Evolutionary conservation across 2,329 filamentous ascomycete species (phyloP), one percentile per base, ranked within the genome.

Genomic region (Penicillium capsulatum): DNA sequence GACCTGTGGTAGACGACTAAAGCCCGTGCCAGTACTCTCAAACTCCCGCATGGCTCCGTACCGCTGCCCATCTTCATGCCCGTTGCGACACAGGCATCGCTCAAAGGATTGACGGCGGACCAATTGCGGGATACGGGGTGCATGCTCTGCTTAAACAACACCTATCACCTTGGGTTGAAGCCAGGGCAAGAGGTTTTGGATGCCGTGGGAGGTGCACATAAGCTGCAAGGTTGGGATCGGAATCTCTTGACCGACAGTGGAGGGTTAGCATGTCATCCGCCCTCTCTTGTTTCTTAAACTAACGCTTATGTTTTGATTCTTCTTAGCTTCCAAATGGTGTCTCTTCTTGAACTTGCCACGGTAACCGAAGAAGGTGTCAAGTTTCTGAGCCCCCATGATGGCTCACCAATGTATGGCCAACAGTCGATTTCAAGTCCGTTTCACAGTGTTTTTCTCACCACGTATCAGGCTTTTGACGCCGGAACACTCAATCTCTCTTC

Each of bases 21-120:
- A 74, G 92, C 92, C 17, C 85, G 92, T 53, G 92, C 92, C 34
- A 92, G 92, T 37, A 81, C 80, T 43, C 75, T 98, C 38, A 84
- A 83, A 33, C 81, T 98, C 17, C 91, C 92, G 35, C 94, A 98
- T 79, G 92, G 92, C 42, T 76, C 84, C 1, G 90, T 98, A 17
- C 80, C 85, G 55, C 78, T 97, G 19, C 92, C 94, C 6, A 81
- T 97, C 42, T 98, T 98, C 67, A 98, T 98, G 92, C 92, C 92
- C 11, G 92, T 98, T 30, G 92, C 92, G 19, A 98, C 92, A 1
- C 92, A 98, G 67, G 92, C 87, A 1, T 95, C 91, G 0, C 75
- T 98, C 27, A 98, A 98, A 63, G 92, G 92, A 30, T 70, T 98
- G 40, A 97, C 92, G 0, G 89, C 91, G 1, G 83, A 91, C 51